Base-by-base conservation (phyloP, 768 basidiomycete genomes). In the Epithele typhae region DNA sequence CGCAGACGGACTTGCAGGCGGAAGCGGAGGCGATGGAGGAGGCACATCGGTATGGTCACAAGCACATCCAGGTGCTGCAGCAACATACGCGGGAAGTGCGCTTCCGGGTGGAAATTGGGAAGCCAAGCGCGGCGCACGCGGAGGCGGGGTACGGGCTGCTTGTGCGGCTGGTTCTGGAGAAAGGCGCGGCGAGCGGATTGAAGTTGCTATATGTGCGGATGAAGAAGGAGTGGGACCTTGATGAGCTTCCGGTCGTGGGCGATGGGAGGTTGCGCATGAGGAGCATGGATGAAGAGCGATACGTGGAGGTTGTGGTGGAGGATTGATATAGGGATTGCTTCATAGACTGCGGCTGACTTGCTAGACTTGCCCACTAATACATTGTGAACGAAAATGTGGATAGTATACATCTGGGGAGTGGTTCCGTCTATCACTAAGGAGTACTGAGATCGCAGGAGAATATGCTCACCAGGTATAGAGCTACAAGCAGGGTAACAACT, bases 141-240 rank as follows among this genome's bases (percentile, higher is more conserved):
- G 57, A 56, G 51, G 74, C 67, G 37, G 78, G 69, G 51, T 82
- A 73, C 67, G 68, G 73, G 49, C 79, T 85, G 11, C 71, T 73
- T 30, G 64, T 95, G 54, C 70, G 76, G 15, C 61, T 95, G 41
- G 73, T 88, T 12, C 84, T 89, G 54, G 93, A 96, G 70, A 92
- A 84, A 64, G 95, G 95, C 4, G 84, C 92, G 15, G 71, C 81
- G 35, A 88, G 89, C 19, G 83, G 78, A 23, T 91, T 96, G 70
- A 87, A 82, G 64, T 74, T 78, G 41, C 71, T 92, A 23, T 88
- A 78, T 61, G 78, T 73, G 49, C 73, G 80, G 34, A 62, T 96
- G 46, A 72, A 75, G 50, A 68, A 73, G 24, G 75, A 80, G 18
- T 96, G 92, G 93, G 78, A 78, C 40, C 59, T 87, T 58, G 82